phyloP scores from a whole-genome alignment of 768 basidiomycete species.

The Suillus paluster region DNA sequence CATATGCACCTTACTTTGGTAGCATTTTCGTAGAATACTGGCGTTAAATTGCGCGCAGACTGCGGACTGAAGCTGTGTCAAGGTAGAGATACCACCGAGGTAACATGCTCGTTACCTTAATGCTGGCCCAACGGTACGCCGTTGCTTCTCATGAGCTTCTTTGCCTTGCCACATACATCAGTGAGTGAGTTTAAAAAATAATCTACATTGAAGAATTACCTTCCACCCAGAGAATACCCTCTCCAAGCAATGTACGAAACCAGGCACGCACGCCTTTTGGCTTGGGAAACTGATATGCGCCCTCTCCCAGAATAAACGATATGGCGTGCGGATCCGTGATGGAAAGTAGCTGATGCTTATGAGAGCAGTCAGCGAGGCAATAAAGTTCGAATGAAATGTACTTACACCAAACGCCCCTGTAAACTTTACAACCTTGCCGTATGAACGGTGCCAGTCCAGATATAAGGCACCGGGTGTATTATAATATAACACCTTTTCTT shows the following conservation, averaged over 20 bases:
- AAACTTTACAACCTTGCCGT: conserved; percentile 59
- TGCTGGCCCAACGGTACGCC: conserved; percentile 57
- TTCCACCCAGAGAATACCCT: conserved; percentile 71
- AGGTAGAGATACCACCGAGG: conserved; percentile 3
- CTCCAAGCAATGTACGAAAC: conserved; percentile 63
- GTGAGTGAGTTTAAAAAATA: conserved; percentile 9
- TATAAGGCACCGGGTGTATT: conserved; percentile 55
- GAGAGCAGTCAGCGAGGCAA: conserved; percentile 15
- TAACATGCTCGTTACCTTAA: conserved; percentile 46
- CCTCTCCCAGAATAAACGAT: conserved; percentile 56
- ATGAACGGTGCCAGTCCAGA: conserved; percentile 54
- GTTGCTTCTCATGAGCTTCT: conserved; percentile 58
- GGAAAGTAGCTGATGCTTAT: conserved; percentile 60
- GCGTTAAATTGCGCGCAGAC: conserved; percentile 54
- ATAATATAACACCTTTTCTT: conserved; percentile 61
- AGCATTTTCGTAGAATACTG: conserved; percentile 61
- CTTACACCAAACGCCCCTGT: conserved; percentile 61
- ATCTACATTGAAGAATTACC: conserved; percentile 38
- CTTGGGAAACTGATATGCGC: conserved; percentile 63
- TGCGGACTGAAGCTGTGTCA: conserved; percentile 42
- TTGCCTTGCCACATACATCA: conserved; percentile 43
- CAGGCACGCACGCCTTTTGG: conserved; percentile 64
- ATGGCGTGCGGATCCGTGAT: conserved; percentile 60
- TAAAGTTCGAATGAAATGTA: conserved; percentile 12
- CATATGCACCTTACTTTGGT: conserved; percentile 33